Evolutionary conservation across 768 basidiomycete species (phyloP).

Genomic region (Daedalea quercina): DNA sequence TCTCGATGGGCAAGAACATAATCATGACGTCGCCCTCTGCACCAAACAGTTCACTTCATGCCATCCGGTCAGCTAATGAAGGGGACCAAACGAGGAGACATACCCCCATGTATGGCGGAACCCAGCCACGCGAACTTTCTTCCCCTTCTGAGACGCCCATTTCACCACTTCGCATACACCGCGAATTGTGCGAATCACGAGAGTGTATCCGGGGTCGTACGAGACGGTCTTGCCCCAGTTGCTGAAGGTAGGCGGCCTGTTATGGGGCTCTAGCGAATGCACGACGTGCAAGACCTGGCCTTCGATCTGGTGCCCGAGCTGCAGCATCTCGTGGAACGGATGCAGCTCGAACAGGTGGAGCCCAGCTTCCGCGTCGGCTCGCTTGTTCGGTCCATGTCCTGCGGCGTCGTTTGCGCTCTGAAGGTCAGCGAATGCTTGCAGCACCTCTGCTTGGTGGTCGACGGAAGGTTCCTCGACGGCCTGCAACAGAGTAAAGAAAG

Average conservation of each 20-base stretch:
- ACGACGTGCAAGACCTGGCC: constrained; percentile 1
- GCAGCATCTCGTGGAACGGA: neutral
- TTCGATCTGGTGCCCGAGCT: neutral
- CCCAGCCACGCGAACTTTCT: constrained; percentile 10
- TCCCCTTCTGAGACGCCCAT: constrained; percentile 7
- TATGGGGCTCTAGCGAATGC: neutral
- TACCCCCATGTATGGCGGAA: constrained; percentile 14
- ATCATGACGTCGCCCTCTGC: constrained; percentile 7
- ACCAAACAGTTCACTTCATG: constrained; percentile 8
- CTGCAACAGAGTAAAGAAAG: neutral
- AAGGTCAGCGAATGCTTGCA: neutral
- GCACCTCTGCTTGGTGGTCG: neutral
- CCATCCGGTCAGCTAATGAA: neutral
- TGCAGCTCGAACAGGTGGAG: neutral
- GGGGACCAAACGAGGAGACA: neutral
- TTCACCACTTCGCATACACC: constrained; percentile 12
- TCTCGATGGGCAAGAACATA: constrained; percentile 12
- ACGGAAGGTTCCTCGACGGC: neutral
- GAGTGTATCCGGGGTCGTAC: constrained; percentile 1
- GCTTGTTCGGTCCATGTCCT: neutral
- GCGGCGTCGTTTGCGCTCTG: neutral
- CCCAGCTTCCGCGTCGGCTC: neutral
- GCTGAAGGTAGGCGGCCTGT: neutral
- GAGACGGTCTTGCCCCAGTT: constrained; percentile 11
- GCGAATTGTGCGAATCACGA: constrained; percentile 8